A percentile compares a stretch with the other conserved stretches of the same genome.
Evolutionary conservation across 371 early-diverging fungal species (phyloP).

Genomic region (Gilbertella persicaria): DNA sequence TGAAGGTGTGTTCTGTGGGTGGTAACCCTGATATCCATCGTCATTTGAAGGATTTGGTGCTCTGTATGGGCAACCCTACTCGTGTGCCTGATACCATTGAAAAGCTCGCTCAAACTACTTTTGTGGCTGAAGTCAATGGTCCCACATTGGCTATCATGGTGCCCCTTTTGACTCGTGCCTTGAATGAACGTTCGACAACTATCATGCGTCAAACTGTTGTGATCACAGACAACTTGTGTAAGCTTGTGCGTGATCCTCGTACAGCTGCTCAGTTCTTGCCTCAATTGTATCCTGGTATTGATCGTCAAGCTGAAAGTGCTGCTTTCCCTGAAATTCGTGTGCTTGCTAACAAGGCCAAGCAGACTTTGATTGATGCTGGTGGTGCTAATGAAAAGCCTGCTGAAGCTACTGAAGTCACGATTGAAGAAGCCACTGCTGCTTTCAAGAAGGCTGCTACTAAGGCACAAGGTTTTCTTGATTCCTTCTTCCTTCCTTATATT

Average conservation of each 20-base stretch:
- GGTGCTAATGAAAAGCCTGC: constrained; percentile 43
- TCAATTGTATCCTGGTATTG: constrained; percentile 68
- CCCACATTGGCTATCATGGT: constrained; percentile 82
- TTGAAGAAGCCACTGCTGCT: constrained; percentile 43
- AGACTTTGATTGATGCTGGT: constrained; percentile 61
- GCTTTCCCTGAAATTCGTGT: constrained; percentile 66
- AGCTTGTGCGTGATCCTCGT: constrained; percentile 63
- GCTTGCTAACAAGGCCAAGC: constrained; percentile 57
- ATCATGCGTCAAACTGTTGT: constrained; percentile 62
- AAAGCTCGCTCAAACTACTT: constrained; percentile 76
- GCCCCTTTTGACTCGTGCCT: constrained; percentile 63
- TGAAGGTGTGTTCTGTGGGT: constrained; percentile 68
- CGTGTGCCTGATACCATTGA: constrained; percentile 69
- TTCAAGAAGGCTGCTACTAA: constrained; percentile 49
- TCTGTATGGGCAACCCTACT: constrained; percentile 76
- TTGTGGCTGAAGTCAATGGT: constrained; percentile 78
- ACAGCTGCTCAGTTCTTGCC: constrained; percentile 67
- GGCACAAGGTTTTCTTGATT: constrained; percentile 56
- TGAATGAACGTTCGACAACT: constrained; percentile 59
- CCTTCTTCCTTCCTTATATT: constrained; percentile 52
- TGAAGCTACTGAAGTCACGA: constrained; percentile 34
- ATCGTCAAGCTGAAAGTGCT: constrained; percentile 60
- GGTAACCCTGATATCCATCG: constrained; percentile 78
- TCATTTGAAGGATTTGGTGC: constrained; percentile 66
- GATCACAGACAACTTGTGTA: constrained; percentile 65